Conservation (phyloP, 257 asterid genomes). For the Ocimum tenuiflorum region DNA sequence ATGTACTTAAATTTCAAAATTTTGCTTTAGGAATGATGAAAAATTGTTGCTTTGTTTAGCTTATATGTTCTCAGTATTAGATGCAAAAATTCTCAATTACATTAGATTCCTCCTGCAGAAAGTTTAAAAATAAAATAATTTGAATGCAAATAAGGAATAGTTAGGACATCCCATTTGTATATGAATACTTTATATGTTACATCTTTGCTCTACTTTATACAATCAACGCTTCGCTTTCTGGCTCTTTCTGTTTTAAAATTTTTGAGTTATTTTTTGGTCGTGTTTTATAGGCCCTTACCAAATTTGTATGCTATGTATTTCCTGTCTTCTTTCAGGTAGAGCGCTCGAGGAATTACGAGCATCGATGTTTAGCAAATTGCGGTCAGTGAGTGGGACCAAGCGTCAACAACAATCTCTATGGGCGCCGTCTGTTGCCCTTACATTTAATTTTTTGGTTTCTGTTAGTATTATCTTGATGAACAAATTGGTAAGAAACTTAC, state of each 20-base stretch:
- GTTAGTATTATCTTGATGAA: constrained; percentile 89
- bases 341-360: constrained; percentile 86
- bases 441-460: constrained; percentile 85
- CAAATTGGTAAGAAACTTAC: constrained; percentile 57
- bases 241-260: neutral
- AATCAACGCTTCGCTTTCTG: neutral
- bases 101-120: neutral
- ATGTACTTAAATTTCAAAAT: neutral
- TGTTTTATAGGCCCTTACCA: neutral
- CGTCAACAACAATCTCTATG: constrained; percentile 63
- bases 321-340: constrained; percentile 45
- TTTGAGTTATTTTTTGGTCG: neutral
- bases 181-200: neutral
- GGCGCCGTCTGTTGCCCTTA: constrained; percentile 78
- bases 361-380: constrained; percentile 64
- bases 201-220: neutral
- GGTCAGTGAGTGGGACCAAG: constrained; percentile 49
- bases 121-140: neutral
- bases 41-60: neutral
- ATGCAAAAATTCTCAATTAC: neutral
- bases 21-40: neutral
- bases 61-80: neutral
- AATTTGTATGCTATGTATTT: constrained; percentile 6
- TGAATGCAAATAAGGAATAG: neutral
- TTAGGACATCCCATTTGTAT: neutral